phyloP scores from a whole-genome alignment of 2,329 filamentous ascomycete species.

The Dothistroma pini region DNA sequence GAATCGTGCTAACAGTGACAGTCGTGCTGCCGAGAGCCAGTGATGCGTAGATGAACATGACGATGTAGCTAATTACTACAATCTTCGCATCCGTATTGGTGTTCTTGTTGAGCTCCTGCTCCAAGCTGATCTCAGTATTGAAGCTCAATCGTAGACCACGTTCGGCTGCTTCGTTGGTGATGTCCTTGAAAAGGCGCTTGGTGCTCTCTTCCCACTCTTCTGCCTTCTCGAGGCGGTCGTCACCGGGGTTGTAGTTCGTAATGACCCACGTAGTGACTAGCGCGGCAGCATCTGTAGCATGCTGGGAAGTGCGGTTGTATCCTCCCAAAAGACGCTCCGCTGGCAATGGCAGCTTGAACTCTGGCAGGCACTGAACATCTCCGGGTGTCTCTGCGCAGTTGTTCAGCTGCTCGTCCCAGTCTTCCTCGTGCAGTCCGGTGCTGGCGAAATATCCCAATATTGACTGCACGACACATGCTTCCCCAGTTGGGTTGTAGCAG shows the following conservation, averaged over 20 bases:
- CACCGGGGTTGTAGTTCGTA: conserved; percentile 75
- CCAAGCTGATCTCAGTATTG: conserved; percentile 89
- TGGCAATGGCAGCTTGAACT: conserved; percentile 83
- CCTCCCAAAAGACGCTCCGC: conserved; percentile 84
- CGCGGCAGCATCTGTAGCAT: conserved; percentile 69
- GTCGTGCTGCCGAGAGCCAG: conserved; percentile 86
- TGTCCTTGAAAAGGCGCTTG: conserved; percentile 67
- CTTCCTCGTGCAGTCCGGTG: conserved; percentile 49
- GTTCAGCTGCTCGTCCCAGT: conserved; percentile 69
- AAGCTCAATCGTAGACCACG: conserved; percentile 86
- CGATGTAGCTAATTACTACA: conserved; percentile 90
- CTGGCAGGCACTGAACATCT: conserved; percentile 64
- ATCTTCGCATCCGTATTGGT: conserved; percentile 99
- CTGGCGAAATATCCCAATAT: conserved; percentile 80
- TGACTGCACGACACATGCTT: conserved; percentile 89
- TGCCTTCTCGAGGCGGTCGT: conserved; percentile 64
- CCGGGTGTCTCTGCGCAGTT: conserved; percentile 70
- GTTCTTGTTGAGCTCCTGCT: conserved; percentile 94
- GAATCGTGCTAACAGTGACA: conserved; percentile 68
- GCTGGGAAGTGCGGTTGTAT: conserved; percentile 56
- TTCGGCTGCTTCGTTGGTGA: conserved; percentile 72
- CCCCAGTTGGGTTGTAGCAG: conserved; percentile 88
- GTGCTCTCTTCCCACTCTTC: conserved; percentile 87
- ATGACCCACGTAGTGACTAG: conserved; percentile 94
- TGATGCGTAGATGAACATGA: conserved; percentile 98